phyloP scores from a whole-genome alignment of 2,329 filamentous ascomycete species.

The Aspergillus brasiliensis region DNA sequence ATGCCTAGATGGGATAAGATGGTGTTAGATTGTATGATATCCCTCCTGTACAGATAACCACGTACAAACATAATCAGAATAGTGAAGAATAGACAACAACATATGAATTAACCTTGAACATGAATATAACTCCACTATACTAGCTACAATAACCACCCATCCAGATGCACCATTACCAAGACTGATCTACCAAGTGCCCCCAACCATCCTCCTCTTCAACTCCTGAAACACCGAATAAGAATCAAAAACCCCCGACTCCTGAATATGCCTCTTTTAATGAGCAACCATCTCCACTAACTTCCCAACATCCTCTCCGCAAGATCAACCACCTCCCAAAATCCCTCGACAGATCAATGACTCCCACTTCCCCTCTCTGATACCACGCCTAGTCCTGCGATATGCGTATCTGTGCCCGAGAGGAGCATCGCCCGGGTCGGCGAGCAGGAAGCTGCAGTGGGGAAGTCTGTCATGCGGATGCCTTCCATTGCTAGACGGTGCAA shows the following conservation, averaged over 20 bases:
- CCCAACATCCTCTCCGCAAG: neutral
- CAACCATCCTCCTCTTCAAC: neutral
- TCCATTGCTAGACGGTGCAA: slow-evolving; percentile 48
- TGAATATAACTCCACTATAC: no score
- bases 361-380: slow-evolving; percentile 28
- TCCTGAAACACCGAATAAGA: neutral
- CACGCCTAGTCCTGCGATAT: slow-evolving; percentile 36
- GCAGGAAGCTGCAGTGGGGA: slow-evolving; percentile 62
- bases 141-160: no score
- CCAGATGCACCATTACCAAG: no score
- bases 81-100: no score
- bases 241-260: neutral
- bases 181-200: neutral
- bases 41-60: no score
- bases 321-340: neutral
- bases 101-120: no score
- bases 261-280: neutral
- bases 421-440: slow-evolving; percentile 46
- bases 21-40: no score
- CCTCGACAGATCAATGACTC: neutral
- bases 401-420: slow-evolving; percentile 37
- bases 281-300: neutral
- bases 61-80: no score
- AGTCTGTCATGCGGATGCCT: slow-evolving; percentile 59
- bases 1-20: no score